Conservation (phyloP, 108 stramenopile genomes). For the Cyclotella atomus region DNA sequence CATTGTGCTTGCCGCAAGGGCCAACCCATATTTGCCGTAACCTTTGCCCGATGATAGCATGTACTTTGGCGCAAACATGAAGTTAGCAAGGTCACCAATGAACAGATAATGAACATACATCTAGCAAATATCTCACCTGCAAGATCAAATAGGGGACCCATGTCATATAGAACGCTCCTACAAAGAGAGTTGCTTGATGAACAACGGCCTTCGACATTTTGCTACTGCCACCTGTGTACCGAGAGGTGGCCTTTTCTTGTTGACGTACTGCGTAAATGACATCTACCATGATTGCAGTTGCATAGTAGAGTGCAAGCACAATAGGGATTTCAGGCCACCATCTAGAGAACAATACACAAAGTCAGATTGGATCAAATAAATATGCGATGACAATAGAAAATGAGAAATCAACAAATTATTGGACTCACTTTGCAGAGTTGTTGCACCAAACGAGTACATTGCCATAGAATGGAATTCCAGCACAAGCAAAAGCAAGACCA, state of each 20-base stretch:
- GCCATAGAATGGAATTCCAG: conserved; percentile 19
- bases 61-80: conserved; percentile 5
- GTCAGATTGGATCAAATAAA: too few species aligned
- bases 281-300: conserved; percentile 15
- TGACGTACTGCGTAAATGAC: not conserved
- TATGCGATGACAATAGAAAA: not conserved
- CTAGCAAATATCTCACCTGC: not conserved
- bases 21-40: conserved; percentile 11
- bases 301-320: not conserved
- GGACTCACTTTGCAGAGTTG: conserved; percentile 20
- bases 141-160: conserved; percentile 4
- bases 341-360: not conserved
- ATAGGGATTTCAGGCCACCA: conserved; percentile 30
- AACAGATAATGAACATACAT: not conserved
- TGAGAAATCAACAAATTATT: not conserved
- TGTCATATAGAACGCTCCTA: not conserved
- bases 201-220: not conserved
- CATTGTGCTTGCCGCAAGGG: conserved; percentile 7
- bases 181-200: not conserved
- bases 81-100: not conserved
- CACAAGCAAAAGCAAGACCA: conserved; percentile 20
- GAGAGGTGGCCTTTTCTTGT: not conserved
- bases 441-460: conserved; percentile 12
- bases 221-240: not conserved
- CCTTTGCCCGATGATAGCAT: conserved; percentile 4